Conservation (phyloP, 2,329 filamentous ascomycete species). For the Diaporthe vaccinii region DNA sequence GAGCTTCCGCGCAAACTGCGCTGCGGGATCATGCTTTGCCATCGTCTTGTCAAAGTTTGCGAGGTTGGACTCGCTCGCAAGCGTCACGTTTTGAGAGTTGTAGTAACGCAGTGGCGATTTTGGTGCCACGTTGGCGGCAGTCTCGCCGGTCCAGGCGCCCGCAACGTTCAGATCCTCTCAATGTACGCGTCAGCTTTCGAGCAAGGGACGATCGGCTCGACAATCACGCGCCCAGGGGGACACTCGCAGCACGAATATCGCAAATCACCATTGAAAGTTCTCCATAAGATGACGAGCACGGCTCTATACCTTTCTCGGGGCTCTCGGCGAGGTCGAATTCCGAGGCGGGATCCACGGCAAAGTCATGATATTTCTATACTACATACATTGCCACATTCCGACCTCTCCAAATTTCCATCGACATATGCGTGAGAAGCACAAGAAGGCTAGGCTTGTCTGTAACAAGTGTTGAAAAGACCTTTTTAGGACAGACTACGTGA, state of each 20-base stretch:
- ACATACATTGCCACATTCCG: neutral
- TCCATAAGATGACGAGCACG: too few relatives aligned
- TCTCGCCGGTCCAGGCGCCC: neutral
- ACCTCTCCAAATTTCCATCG: neutral
- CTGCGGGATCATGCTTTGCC: neutral
- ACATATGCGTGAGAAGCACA: neutral
- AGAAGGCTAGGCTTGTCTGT: neutral
- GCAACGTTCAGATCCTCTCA: neutral
- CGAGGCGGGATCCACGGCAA: too few relatives aligned
- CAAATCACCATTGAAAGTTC: too few relatives aligned
- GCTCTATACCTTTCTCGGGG: too few relatives aligned
- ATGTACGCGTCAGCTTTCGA: too few relatives aligned
- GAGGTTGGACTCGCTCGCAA: neutral
- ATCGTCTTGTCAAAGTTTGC: neutral
- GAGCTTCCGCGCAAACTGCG: neutral
- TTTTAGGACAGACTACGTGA: neutral
- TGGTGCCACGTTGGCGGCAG: neutral
- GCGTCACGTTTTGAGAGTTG: neutral
- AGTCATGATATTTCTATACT: neutral
- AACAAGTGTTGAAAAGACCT: neutral
- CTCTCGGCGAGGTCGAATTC: too few relatives aligned
- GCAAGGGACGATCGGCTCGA: too few relatives aligned
- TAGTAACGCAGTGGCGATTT: too few relatives aligned
- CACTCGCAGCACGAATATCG: too few relatives aligned
- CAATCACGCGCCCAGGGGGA: too few relatives aligned